These are phyloP conservation scores for Pseudogymnoascus sp. DNA, from an alignment of 2,329 filamentous ascomycete species.

Conservation along the genomic window DNA sequence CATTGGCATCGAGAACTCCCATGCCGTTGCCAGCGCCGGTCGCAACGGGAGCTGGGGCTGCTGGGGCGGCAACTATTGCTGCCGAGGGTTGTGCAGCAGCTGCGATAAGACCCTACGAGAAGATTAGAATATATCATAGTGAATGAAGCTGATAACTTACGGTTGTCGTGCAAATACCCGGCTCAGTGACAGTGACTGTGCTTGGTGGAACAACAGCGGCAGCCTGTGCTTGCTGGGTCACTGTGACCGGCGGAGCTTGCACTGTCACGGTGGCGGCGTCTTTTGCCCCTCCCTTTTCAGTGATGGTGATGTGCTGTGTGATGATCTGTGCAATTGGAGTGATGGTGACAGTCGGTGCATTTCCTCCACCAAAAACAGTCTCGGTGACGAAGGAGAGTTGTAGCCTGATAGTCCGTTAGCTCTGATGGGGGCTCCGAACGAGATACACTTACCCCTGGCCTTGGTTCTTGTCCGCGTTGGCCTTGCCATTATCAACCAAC, in stretches of 20 bases:
- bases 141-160: background rate
- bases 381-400: constrained; percentile 34
- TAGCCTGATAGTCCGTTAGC: constrained; percentile 9
- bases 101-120: background rate
- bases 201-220: background rate
- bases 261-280: constrained; percentile 10
- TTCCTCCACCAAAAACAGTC: constrained; percentile 30
- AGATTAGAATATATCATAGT: background rate
- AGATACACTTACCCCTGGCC: background rate
- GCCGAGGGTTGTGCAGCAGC: background rate
- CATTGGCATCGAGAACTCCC: background rate
- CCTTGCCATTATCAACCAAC: background rate
- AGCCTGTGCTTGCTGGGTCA: constrained; percentile 1
- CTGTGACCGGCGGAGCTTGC: background rate
- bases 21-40: background rate
- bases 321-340: constrained; percentile 28
- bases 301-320: constrained; percentile 19
- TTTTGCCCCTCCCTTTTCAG: constrained; percentile 13
- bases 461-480: background rate
- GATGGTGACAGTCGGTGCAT: constrained; percentile 31
- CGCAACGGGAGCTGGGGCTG: background rate
- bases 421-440: too few species aligned
- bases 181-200: constrained; percentile 1
- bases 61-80: background rate
- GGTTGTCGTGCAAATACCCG: background rate